These are phyloP conservation scores for Ophiocordyceps robertsii DNA, from an alignment of 2,329 filamentous ascomycete genomes.

Conservation along the genomic window DNA sequence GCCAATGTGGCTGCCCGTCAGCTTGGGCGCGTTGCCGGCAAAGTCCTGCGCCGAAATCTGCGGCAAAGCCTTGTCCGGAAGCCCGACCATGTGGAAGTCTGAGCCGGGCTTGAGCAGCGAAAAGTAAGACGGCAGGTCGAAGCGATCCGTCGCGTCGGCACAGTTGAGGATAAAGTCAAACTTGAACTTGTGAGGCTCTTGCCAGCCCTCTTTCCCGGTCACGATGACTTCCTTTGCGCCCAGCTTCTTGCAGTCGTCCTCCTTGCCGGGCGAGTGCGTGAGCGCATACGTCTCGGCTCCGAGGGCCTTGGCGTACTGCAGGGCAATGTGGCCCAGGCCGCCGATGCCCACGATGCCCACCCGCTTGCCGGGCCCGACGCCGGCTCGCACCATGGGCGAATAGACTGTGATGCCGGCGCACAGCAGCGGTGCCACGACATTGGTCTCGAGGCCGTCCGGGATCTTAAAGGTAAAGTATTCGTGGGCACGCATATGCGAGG, in stretches of 20 bases:
- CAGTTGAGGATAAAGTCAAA: constrained; percentile 40
- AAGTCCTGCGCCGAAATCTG: constrained; percentile 27
- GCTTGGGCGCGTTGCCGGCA: constrained; percentile 35
- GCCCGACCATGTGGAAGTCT: constrained; percentile 43
- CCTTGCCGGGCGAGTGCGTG: constrained; percentile 45
- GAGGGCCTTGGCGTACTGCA: constrained; percentile 58
- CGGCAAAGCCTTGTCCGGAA: constrained; percentile 36
- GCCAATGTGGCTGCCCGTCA: constrained; percentile 45
- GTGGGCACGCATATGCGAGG: constrained; percentile 34
- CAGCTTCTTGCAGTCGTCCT: constrained; percentile 44
- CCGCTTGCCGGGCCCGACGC: constrained; percentile 53
- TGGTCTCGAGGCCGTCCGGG: constrained; percentile 35
- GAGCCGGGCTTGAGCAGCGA: constrained; percentile 36
- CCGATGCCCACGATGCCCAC: constrained; percentile 64
- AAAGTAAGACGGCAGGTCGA: constrained; percentile 39
- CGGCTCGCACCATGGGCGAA: constrained; percentile 52
- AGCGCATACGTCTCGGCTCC: constrained; percentile 54
- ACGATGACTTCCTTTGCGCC: constrained; percentile 44
- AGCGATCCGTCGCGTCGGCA: constrained; percentile 35
- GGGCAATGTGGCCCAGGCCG: constrained; percentile 59
- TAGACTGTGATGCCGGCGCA: constrained; percentile 69
- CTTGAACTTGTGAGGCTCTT: constrained; percentile 33
- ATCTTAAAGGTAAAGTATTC: constrained; percentile 48
- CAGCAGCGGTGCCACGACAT: constrained; percentile 52
- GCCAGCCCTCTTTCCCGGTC: constrained; percentile 40